Evolutionary conservation across 768 basidiomycete species (phyloP).

Genomic region (Cubamyces lactineus): DNA sequence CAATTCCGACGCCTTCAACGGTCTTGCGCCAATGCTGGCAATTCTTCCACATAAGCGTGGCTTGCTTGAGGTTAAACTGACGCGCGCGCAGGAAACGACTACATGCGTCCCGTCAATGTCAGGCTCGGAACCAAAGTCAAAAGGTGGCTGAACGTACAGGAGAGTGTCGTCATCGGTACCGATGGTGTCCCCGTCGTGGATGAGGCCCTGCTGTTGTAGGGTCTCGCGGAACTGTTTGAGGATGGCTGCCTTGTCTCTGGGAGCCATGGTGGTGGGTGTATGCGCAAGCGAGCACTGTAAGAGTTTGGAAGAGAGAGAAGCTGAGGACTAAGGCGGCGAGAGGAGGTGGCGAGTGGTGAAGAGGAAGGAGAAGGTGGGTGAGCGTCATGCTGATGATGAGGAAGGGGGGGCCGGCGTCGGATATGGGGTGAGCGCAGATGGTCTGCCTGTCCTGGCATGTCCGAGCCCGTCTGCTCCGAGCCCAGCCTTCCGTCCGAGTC

Average conservation of each 20-base stretch:
- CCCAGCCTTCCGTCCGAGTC: too few relatives aligned
- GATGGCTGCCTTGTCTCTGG: constrained; percentile 32
- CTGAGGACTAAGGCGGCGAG: neutral
- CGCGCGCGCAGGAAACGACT: constrained; percentile 82
- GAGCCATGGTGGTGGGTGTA: constrained; percentile 25
- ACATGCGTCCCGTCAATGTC: neutral
- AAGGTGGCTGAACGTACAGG: constrained; percentile 41
- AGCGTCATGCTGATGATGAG: constrained; percentile 23
- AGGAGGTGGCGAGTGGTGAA: constrained; percentile 1
- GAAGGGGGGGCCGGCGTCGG: neutral
- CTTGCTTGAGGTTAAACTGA: constrained; percentile 57
- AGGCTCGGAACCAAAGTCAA: neutral
- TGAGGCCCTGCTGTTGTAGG: constrained; percentile 53
- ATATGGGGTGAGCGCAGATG: neutral
- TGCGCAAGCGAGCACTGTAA: neutral
- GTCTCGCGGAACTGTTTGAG: constrained; percentile 56
- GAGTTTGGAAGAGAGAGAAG: neutral
- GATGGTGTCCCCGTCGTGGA: constrained; percentile 56
- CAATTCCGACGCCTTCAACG: constrained; percentile 66
- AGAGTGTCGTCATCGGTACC: constrained; percentile 64
- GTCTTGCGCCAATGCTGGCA: constrained; percentile 72
- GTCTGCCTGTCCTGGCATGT: neutral
- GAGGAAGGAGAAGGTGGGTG: neutral
- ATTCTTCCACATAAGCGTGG: constrained; percentile 67
- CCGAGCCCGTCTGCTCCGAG: neutral